Base-by-base conservation (phyloP, 1,284 basidiomycete genomes). In the Blastosporella zonata region DNA sequence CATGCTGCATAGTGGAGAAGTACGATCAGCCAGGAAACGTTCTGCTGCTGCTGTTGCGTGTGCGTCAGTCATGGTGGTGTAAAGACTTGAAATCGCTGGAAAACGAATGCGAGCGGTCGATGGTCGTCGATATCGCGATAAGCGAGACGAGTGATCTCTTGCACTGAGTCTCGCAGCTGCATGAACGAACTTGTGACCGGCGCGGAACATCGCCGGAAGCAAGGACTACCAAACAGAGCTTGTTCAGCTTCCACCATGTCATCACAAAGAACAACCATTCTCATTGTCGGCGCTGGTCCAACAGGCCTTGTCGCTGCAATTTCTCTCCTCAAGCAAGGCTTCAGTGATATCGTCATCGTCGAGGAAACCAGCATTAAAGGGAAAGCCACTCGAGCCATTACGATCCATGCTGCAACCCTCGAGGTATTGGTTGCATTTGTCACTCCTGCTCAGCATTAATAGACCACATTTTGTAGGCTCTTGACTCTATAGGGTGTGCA, bases 11-110 rank as follows among this genome's bases (percentile, higher is more conserved):
- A 88, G 66, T 13, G 89, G 88, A 15, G 84, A 75, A 13, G 71
- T 65, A 31, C 73, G 74, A 69, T 91, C 88, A 34, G 88, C 84
- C 22, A 86, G 66, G 64, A 86, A 90, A 38, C 80, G 75, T 60
- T 87, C 83, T 29, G 65, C 59, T 59, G 86, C 81, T 28, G 64
- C 60, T 38, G 29, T 31, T 3, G 29, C 12, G 12, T 67, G 59
- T 21, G 66, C 59, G 29, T 63, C 59, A 43, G 62, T 35, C 50
- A 52, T 59, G 20, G 47, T 54, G 21, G 46, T 43, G 39, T 47
- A 44, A 21, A 39, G 46, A 21, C 29, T 48, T 8, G 18, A 49
- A 17, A 15, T 12, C 37, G 13, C 34, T 36, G 35, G 31, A 43
- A 7, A n/a, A 7, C 8, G 10, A 27, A 31, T 33, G 10, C 13